A percentile compares a stretch with the other conserved stretches of the same genome.
phyloP scores from a whole-genome alignment of 352 stramenopile genomes.

The Phytophthora colocasiae region DNA sequence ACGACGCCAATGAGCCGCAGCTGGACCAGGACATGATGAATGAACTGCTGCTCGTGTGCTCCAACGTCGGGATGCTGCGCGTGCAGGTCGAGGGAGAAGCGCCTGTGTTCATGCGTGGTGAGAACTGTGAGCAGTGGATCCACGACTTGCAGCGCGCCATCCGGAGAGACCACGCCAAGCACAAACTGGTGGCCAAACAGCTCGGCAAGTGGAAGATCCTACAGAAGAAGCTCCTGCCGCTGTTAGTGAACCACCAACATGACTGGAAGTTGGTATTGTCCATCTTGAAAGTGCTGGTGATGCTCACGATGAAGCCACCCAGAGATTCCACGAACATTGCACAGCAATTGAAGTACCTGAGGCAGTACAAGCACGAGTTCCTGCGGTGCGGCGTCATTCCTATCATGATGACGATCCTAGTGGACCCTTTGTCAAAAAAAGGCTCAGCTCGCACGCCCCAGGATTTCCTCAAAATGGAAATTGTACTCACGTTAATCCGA shows the following conservation, averaged over 20 bases:
- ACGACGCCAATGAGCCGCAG: constrained; percentile 31
- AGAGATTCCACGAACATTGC: constrained; percentile 83
- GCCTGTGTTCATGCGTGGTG: constrained; percentile 80
- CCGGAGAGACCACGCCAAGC: constrained; percentile 81
- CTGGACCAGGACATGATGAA: constrained; percentile 88
- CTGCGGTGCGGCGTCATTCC: constrained; percentile 67
- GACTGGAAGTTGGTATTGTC: constrained; percentile 90
- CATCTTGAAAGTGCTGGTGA: constrained; percentile 91
- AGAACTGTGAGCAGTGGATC: constrained; percentile 87
- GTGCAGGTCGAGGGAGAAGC: constrained; percentile 58
- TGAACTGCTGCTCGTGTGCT: constrained; percentile 89
- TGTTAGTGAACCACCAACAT: constrained; percentile 89
- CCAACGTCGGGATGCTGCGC: constrained; percentile 84
- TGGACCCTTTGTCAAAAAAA: constrained; percentile 78
- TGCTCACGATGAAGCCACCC: constrained; percentile 89
- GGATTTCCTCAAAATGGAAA: constrained; percentile 89
- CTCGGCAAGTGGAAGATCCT: constrained; percentile 89
- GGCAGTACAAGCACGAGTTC: constrained; percentile 90
- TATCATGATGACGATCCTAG: constrained; percentile 89
- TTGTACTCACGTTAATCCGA: constrained; percentile 86
- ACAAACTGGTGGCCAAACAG: constrained; percentile 85
- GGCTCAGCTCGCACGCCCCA: constrained; percentile 61
- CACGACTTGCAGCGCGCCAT: constrained; percentile 89
- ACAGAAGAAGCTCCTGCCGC: constrained; percentile 87
- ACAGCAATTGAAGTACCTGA: constrained; percentile 81